A percentile compares a stretch with the other conserved stretches of the same genome.
Evolutionary conservation across 2,329 filamentous ascomycete genomes (phyloP).

Genomic region (Venturia carpophila): DNA sequence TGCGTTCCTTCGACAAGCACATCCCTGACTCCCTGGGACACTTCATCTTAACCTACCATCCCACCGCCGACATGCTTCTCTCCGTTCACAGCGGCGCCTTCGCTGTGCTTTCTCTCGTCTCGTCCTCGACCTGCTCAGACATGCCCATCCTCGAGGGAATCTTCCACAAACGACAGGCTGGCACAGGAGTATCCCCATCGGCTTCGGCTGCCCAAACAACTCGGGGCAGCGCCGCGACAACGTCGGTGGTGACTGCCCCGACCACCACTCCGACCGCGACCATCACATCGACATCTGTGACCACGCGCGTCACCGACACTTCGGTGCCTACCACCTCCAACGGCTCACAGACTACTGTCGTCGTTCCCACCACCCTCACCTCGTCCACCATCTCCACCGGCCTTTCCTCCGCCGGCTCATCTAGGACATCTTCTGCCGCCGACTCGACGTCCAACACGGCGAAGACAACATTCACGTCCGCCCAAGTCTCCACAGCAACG

Average conservation of each 20-base stretch:
- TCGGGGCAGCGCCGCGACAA: neutral
- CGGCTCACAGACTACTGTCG: neutral
- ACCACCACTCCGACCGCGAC: slow-evolving; percentile 5
- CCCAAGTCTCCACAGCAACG: slow-evolving; percentile 36
- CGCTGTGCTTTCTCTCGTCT: slow-evolving; percentile 12
- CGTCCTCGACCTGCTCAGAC: neutral
- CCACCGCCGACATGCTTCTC: slow-evolving; percentile 12
- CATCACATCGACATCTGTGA: slow-evolving; percentile 12
- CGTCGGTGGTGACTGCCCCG: neutral
- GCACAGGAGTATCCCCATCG: neutral
- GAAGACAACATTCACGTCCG: slow-evolving; percentile 31
- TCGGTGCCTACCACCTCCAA: slow-evolving; percentile 8
- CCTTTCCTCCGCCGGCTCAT: neutral
- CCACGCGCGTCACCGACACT: slow-evolving; percentile 7
- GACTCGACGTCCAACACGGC: slow-evolving; percentile 17
- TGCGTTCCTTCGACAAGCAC: neutral
- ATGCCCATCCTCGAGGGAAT: slow-evolving; percentile 15
- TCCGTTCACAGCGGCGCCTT: neutral
- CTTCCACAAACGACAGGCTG: slow-evolving; percentile 17
- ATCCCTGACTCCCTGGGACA: neutral
- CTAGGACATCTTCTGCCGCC: neutral
- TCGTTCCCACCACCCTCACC: slow-evolving; percentile 16
- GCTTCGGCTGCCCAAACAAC: neutral
- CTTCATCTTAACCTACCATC: neutral
- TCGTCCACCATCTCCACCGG: slow-evolving; percentile 13